phyloP scores from a whole-genome alignment of 2,329 filamentous ascomycete species.

The Cladophialophora psammophila region DNA sequence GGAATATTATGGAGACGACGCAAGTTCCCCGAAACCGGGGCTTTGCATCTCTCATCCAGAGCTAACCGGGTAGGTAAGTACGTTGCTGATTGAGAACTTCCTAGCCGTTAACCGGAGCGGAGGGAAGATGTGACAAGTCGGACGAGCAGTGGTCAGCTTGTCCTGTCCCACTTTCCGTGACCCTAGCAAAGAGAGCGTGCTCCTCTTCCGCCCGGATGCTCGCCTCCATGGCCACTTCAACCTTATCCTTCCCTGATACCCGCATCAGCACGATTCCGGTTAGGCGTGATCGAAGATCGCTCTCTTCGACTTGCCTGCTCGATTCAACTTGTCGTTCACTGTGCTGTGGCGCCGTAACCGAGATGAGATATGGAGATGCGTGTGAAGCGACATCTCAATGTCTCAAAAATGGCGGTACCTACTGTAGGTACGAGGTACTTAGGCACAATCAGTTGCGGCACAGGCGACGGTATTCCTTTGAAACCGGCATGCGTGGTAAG shows the following conservation, averaged over 20 bases:
- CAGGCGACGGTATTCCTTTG: background rate
- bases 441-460: background rate
- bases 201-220: background rate
- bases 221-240: background rate
- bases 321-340: conserved; percentile 25
- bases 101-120: background rate
- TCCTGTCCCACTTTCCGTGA: background rate
- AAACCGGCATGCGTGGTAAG: background rate
- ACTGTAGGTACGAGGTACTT: too few species aligned
- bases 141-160: background rate
- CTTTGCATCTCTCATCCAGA: background rate
- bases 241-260: conserved; percentile 6
- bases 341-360: conserved; percentile 30
- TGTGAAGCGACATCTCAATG: conserved; percentile 23
- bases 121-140: background rate
- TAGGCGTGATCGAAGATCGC: conserved; percentile 36
- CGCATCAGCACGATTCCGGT: conserved; percentile 15
- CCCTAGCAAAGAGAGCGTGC: background rate
- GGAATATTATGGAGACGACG: background rate
- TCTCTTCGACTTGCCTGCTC: conserved; percentile 33
- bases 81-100: background rate
- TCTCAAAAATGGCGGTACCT: conserved; percentile 20
- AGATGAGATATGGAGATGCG: conserved; percentile 33
- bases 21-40: conserved; percentile 2
- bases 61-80: background rate